Evolutionary conservation across 2,329 filamentous ascomycete genomes (phyloP), one percentile per base, ranked within the genome.

Genomic region (Amauroascus verrucosus): DNA sequence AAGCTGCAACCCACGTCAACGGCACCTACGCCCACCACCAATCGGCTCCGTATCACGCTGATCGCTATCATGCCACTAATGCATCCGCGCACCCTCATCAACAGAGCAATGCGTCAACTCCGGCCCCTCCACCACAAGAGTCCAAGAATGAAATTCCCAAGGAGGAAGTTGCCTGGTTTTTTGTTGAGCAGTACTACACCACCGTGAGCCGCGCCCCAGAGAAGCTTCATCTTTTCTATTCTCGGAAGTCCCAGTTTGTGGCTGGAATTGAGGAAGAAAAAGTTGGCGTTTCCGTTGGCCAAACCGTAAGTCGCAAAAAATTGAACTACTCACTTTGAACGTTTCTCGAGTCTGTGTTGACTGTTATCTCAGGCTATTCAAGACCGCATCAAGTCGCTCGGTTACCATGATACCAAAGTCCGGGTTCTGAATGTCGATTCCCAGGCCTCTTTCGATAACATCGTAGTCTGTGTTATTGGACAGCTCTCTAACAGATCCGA

Each of bases 111-210:
- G 65, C 67, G 41, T 67, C 69, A 32, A 70, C 69, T 32, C 65
- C 69, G 24, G 65, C 67, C 37, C 70, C 70, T 57, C 65, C 64
- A 48, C 64, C 62, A 51, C 64, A 60, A 53, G 68, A 72, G 48
- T 60, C 66, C 59, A 72, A 72, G 61, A 67, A 64, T 59, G 68
- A 67, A 56, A 78, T 81, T 58, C 76, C 75, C 63, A 96, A 95
- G 77, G 89, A 95, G 70, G 88, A 97, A 75, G 89, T 98, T 62
- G 93, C 89, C 72, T 98, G 93, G 93, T 97, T 91, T 76, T 98
- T 98, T 63, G 93, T 98, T 55, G 90, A 97, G 80, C 89, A 95
- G 73, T 98, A 96, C 78, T 98, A 98, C 75, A 97, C 88, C 63
- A 98, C 89, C 58, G 76, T 98, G 67, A 96, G 90, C 82, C 90